Evolutionary conservation across 2,329 filamentous ascomycete genomes (phyloP).

Genomic region (Ophiostoma triangulosporum): DNA sequence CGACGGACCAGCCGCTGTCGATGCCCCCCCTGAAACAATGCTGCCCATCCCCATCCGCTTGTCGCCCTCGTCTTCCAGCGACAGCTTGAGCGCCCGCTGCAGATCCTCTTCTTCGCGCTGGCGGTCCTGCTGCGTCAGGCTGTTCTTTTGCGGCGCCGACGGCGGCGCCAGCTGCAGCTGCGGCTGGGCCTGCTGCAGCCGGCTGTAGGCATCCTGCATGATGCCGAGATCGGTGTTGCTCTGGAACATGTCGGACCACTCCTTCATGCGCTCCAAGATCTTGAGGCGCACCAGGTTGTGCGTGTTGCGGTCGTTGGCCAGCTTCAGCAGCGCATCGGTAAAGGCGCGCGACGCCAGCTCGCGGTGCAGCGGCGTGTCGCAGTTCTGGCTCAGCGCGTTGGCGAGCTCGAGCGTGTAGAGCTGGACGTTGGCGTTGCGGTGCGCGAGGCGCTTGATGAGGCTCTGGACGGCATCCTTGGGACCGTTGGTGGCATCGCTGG

Average conservation of each 20-base stretch:
- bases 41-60: constrained; percentile 40
- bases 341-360: constrained; percentile 85
- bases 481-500: constrained; percentile 36
- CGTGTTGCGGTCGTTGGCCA: constrained; percentile 89
- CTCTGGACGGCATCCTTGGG: constrained; percentile 78
- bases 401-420: constrained; percentile 90
- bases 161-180: constrained; percentile 72
- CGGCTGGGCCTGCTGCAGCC: constrained; percentile 72
- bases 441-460: constrained; percentile 81
- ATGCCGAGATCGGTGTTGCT: constrained; percentile 85
- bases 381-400: constrained; percentile 86
- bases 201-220: constrained; percentile 90
- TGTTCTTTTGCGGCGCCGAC: constrained; percentile 83
- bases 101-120: constrained; percentile 95
- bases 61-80: constrained; percentile 71
- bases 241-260: constrained; percentile 91
- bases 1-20: constrained; percentile 3
- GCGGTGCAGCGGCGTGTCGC: constrained; percentile 72
- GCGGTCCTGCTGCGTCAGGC: constrained; percentile 78
- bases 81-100: constrained; percentile 88
- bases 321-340: constrained; percentile 80
- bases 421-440: constrained; percentile 92
- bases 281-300: constrained; percentile 94
- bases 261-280: constrained; percentile 90
- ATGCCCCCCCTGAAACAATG: constrained; percentile 24